phyloP scores from a whole-genome alignment of 2,329 filamentous ascomycete genomes.

The Madurella fahalii region DNA sequence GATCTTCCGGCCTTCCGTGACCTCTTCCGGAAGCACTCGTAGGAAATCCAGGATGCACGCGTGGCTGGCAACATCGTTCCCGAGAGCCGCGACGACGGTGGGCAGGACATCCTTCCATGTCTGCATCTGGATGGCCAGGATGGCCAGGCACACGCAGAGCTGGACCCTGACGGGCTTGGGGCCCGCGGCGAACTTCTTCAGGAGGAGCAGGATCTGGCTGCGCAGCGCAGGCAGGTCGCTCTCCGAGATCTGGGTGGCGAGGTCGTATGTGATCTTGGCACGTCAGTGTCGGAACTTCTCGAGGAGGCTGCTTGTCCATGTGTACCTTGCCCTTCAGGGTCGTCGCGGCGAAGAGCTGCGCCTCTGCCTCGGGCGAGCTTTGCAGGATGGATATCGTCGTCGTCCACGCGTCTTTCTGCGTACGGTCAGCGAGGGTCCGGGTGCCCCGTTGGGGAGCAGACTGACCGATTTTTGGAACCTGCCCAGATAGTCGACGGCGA shows the following conservation, averaged over 20 bases:
- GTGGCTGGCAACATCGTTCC: conserved; percentile 71
- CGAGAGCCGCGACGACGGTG: conserved; percentile 74
- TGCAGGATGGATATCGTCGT: conserved; percentile 83
- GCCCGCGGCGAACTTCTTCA: conserved; percentile 76
- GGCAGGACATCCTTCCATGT: conserved; percentile 90
- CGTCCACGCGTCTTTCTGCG: conserved; percentile 83
- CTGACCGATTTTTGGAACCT: conserved; percentile 96
- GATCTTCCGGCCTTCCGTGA: conserved; percentile 98
- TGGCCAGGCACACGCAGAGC: conserved; percentile 90
- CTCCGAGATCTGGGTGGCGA: conserved; percentile 75
- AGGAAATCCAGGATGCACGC: conserved; percentile 93
- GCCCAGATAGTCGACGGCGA: conserved; percentile 79
- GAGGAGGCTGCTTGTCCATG: conserved; percentile 8
- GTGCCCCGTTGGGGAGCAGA: conserved; percentile 24
- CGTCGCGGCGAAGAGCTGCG: conserved; percentile 91
- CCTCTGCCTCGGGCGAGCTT: conserved; percentile 73
- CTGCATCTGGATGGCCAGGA: conserved; percentile 92
- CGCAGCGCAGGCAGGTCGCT: conserved; percentile 72
- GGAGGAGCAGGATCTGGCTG: conserved; percentile 75
- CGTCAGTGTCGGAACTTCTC: conserved; percentile 10
- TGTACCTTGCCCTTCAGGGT: conserved; percentile 95
- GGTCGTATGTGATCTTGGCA: conserved; percentile 86
- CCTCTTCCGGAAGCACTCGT: conserved; percentile 94
- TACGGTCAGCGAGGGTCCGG: neutral
- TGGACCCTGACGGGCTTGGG: conserved; percentile 84